Conservation (phyloP, 371 early-diverging fungal genomes). For the Rhizopus delemar region DNA sequence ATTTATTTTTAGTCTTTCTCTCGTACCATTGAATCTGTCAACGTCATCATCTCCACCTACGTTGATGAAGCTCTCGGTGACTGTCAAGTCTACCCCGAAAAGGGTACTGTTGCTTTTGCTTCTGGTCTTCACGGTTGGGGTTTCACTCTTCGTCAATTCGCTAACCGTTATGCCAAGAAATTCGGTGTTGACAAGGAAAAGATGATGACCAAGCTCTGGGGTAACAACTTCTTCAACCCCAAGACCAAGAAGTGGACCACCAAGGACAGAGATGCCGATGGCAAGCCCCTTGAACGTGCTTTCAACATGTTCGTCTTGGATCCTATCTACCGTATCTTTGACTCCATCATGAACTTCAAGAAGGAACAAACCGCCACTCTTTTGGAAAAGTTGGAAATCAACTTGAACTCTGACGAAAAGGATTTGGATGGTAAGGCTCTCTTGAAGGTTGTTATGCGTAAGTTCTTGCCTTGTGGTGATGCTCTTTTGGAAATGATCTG, state of each 20-base stretch:
- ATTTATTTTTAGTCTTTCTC: not conserved
- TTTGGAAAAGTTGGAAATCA: constrained; percentile 90
- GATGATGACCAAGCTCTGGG: constrained; percentile 2
- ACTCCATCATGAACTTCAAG: constrained; percentile 95
- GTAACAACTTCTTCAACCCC: constrained; percentile 92
- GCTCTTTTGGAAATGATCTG: constrained; percentile 99
- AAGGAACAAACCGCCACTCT: constrained; percentile 85
- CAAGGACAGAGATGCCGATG: constrained; percentile 75
- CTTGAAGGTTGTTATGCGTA: constrained; percentile 97
- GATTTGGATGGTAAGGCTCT: constrained; percentile 94
- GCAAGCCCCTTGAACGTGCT: constrained; percentile 90
- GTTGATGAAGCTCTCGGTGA: constrained; percentile 3
- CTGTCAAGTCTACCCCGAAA: constrained; percentile 3
- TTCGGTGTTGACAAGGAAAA: not conserved
- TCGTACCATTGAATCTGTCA: constrained; percentile 3
- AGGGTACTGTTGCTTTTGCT: constrained; percentile 1
- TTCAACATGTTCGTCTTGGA: constrained; percentile 99
- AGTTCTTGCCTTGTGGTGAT: constrained; percentile 99
- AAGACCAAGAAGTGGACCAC: constrained; percentile 96
- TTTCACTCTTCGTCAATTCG: constrained; percentile 5
- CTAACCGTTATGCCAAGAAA: constrained; percentile 4
- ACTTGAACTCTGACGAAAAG: constrained; percentile 83
- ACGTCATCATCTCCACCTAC: constrained; percentile 3
- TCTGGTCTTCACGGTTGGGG: constrained; percentile 2
- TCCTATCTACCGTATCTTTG: constrained; percentile 98